phyloP scores from a whole-genome alignment of 441 rosid genomes.

The Syzygium malaccense region DNA sequence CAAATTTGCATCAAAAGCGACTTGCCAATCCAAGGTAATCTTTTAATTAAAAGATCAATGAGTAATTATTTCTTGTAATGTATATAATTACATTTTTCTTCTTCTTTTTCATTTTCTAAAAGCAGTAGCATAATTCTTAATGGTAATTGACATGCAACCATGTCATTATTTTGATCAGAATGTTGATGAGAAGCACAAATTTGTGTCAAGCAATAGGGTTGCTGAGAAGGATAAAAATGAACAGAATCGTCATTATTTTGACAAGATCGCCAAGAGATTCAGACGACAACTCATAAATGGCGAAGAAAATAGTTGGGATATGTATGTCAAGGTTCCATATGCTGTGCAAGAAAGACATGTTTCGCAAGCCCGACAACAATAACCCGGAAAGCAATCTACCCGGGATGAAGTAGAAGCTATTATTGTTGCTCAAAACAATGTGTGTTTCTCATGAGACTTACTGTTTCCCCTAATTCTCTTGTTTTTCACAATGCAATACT shows the following conservation, averaged over 20 bases:
- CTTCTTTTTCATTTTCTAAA: neutral
- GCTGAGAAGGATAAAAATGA: neutral
- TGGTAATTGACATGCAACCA: neutral
- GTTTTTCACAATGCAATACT: neutral
- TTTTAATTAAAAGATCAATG: neutral
- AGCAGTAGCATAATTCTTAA: neutral
- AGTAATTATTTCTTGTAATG: neutral
- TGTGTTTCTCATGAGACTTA: neutral
- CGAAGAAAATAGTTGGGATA: neutral
- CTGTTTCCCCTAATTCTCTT: neutral
- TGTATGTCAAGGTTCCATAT: neutral
- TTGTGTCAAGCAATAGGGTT: neutral
- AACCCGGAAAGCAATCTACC: neutral
- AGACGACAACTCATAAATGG: neutral
- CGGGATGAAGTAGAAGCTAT: neutral
- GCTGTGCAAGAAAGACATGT: neutral
- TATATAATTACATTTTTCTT: neutral
- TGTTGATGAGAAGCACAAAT: neutral
- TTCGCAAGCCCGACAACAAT: neutral
- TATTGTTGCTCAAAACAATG: neutral
- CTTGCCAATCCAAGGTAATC: neutral
- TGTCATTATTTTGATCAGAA: neutral
- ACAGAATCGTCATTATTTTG: neutral
- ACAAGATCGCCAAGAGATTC: neutral
- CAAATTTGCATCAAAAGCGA: neutral